Conservation (phyloP, 2,329 filamentous ascomycete genomes). For the Colletotrichum shisoi region DNA sequence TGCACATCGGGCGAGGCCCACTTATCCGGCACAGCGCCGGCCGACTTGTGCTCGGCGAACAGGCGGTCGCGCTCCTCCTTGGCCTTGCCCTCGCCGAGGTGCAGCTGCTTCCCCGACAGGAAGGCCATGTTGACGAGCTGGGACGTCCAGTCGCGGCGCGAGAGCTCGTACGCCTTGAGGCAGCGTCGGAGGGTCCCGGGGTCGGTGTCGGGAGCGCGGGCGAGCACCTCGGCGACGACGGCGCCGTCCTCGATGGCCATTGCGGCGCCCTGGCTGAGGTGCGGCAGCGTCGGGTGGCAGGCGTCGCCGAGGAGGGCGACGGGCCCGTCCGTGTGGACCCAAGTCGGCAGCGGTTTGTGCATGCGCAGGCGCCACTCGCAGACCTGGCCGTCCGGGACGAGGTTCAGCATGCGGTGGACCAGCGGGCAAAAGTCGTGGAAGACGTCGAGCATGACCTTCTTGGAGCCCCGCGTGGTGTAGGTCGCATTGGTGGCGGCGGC, state of each 20-base stretch:
- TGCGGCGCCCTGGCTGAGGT: slow-evolving; percentile 72
- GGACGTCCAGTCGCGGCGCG: slow-evolving; percentile 64
- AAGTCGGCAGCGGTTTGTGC: slow-evolving; percentile 64
- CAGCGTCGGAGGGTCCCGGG: slow-evolving; percentile 56
- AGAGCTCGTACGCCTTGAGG: slow-evolving; percentile 62
- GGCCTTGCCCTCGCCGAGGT: slow-evolving; percentile 65
- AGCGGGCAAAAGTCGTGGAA: slow-evolving; percentile 68
- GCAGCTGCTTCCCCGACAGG: slow-evolving; percentile 61
- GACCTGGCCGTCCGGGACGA: slow-evolving; percentile 69
- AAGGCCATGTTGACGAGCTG: slow-evolving; percentile 63
- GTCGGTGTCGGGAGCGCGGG: slow-evolving; percentile 49
- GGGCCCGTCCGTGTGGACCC: slow-evolving; percentile 59
- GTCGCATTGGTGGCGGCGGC: slow-evolving; percentile 64
- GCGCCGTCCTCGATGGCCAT: slow-evolving; percentile 74
- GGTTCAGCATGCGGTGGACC: slow-evolving; percentile 65
- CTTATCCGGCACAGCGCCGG: slow-evolving; percentile 68
- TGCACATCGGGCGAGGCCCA: slow-evolving; percentile 76
- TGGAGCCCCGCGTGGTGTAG: slow-evolving; percentile 70
- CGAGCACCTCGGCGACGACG: slow-evolving; percentile 63
- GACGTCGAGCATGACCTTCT: slow-evolving; percentile 67
- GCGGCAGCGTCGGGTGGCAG: slow-evolving; percentile 73
- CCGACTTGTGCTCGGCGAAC: slow-evolving; percentile 61
- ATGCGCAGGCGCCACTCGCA: slow-evolving; percentile 71
- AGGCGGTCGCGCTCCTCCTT: slow-evolving; percentile 66
- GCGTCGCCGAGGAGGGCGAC: slow-evolving; percentile 69